Conservation (phyloP, 2,329 filamentous ascomycete species). For the Colletotrichum sp. region DNA sequence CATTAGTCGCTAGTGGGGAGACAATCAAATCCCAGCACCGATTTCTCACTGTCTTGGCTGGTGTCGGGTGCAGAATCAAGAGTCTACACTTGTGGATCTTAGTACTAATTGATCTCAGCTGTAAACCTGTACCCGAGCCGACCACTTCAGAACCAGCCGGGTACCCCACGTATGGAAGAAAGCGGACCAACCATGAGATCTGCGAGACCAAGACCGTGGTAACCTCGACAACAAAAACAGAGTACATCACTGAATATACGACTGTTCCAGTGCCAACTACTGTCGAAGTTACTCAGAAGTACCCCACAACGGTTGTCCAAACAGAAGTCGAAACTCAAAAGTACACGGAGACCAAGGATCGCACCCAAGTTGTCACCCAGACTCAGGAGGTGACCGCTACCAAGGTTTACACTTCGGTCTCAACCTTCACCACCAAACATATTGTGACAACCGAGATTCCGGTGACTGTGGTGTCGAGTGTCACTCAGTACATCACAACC, state of each 20-base stretch:
- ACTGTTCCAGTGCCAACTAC: conserved; percentile 19
- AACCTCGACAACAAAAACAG: conserved; percentile 22
- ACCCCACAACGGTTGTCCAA: background rate
- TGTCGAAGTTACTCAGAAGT: conserved; percentile 4
- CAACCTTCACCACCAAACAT: conserved; percentile 11
- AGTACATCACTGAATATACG: conserved; percentile 12
- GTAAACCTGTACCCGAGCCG: background rate
- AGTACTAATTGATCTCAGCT: background rate
- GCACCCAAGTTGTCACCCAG: conserved; percentile 7
- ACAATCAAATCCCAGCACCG: background rate
- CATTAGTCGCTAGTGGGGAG: background rate
- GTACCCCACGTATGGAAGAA: background rate
- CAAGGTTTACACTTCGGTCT: conserved; percentile 8
- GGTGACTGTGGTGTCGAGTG: conserved; percentile 14
- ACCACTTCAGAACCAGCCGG: background rate
- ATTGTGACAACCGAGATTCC: conserved; percentile 5
- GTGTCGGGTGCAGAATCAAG: background rate
- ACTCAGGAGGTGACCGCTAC: conserved; percentile 14
- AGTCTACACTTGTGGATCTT: background rate
- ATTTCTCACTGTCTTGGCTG: too few species aligned
- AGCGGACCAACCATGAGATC: conserved; percentile 1
- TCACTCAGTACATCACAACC: conserved; percentile 11
- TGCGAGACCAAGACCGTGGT: conserved; percentile 22
- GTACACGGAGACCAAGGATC: conserved; percentile 10
- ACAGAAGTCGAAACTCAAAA: conserved; percentile 11